A percentile compares a stretch with the other conserved stretches of the same genome.
phyloP scores from a whole-genome alignment of 495 filamentous ascomycete species.

The Articulospora tetracladia region DNA sequence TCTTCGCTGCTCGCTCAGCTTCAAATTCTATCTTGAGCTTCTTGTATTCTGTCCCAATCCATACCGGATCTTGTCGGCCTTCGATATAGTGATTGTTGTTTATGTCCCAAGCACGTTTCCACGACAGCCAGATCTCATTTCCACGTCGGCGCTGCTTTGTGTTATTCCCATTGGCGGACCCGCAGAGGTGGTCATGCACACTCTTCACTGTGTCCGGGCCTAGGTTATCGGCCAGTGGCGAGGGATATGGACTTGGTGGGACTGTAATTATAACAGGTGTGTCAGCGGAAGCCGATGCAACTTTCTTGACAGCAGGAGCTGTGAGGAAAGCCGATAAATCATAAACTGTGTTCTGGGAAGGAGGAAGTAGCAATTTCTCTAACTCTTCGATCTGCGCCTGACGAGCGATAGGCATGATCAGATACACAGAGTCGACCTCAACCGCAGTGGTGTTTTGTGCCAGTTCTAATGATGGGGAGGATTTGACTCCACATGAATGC shows the following conservation, averaged over 20 bases:
- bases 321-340: slow-evolving; percentile 17
- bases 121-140: slow-evolving; percentile 17
- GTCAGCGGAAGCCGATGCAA: not conserved
- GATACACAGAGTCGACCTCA: no score
- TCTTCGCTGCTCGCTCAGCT: not conserved
- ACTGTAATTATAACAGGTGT: slow-evolving; percentile 5
- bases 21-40: slow-evolving; percentile 1
- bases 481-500: not conserved
- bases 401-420: not conserved
- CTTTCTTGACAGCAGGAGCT: not conserved
- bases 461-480: not conserved
- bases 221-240: slow-evolving; percentile 15
- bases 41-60: slow-evolving; percentile 13
- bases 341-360: not conserved
- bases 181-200: slow-evolving; percentile 7
- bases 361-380: not conserved
- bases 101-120: slow-evolving; percentile 26
- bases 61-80: slow-evolving; percentile 15
- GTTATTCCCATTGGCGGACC: not conserved
- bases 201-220: not conserved
- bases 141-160: slow-evolving; percentile 1
- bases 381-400: not conserved
- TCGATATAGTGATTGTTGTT: slow-evolving; percentile 24
- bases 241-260: slow-evolving; percentile 4
- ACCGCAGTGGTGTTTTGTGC: not conserved